phyloP scores from a whole-genome alignment of 2,329 filamentous ascomycete species.

The Chaetomium olivaceum region DNA sequence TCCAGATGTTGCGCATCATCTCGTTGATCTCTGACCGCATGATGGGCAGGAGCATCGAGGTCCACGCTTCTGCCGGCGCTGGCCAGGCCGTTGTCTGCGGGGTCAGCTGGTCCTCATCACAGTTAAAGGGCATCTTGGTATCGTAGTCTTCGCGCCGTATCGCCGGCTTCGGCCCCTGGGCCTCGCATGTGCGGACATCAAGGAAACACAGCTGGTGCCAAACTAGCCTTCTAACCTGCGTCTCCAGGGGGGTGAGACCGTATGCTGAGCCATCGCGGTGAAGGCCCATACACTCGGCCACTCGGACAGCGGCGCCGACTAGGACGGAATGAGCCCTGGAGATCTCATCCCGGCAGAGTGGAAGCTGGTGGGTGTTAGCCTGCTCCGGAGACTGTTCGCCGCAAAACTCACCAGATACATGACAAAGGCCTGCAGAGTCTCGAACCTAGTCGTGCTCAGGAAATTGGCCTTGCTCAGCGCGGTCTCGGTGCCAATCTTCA shows the following conservation, averaged over 20 bases:
- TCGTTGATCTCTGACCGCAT: conserved; percentile 74
- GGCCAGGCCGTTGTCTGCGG: conserved; percentile 41
- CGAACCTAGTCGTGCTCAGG: conserved; percentile 67
- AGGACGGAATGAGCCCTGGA: conserved; percentile 73
- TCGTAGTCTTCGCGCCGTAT: conserved; percentile 76
- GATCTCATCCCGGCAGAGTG: conserved; percentile 70
- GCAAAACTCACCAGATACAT: conserved; percentile 65
- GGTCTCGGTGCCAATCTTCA: conserved; percentile 66
- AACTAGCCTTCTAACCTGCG: conserved; percentile 68
- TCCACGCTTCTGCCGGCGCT: conserved; percentile 58
- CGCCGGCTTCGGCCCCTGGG: conserved; percentile 68
- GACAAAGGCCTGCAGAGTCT: conserved; percentile 74
- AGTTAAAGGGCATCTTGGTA: conserved; percentile 69
- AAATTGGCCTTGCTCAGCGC: conserved; percentile 70
- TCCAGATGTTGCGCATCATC: conserved; percentile 69
- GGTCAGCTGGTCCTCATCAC: conserved; percentile 65
- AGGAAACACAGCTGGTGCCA: conserved; percentile 80
- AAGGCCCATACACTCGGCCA: conserved; percentile 76
- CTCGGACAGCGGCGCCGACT: conserved; percentile 68
- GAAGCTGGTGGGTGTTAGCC: conserved; percentile 51
- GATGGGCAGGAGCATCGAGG: conserved; percentile 65
- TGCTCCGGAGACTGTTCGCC: conserved; percentile 32
- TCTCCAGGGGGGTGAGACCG: conserved; percentile 65
- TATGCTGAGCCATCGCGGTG: conserved; percentile 71
- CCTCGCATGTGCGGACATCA: conserved; percentile 72